Base-by-base conservation (phyloP, 164 flowering plant species). In the Vitis amurensis region DNA sequence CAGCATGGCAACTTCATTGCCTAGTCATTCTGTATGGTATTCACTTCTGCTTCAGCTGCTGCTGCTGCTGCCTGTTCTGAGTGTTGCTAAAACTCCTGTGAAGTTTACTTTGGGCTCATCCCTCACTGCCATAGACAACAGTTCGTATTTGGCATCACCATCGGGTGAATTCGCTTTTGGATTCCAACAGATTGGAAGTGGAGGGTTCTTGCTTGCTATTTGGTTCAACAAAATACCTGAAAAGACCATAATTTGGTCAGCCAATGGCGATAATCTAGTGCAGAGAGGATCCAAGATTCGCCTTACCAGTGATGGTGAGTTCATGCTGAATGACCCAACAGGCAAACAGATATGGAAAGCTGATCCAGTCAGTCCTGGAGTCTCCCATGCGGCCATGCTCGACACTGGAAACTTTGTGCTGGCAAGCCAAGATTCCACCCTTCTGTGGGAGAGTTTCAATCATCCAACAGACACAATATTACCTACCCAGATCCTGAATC, bases 361-460 rank as follows among this genome's bases (percentile, higher is more conserved):
- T 37, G 59, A 61, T 4, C 0, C 1, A 8, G 4, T 9, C 9
- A 12, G 7, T 9, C 53, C 58, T 1, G 52, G 9, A 15, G 80
- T 64, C 12, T 48, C 78, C 27, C 17, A 60, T 57, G 86, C 66
- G 7, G 10, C 58, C 12, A 63, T 86, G 83, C 64, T 65, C 15
- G 84, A 86, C 23, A 70, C 78, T 0, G 87, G 89, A 1, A 86
- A 86, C 59, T 81, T 86, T 55, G 74, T 67, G 17, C 72, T 86
- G 6, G 8, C 0, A 11, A 62, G 47, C 12, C 30, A 12, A 1
- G 53, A 53, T 51, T 64, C 75, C 15, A 58, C 4, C 1, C 11
- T 9, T 9, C 0, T 69, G 3, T 84, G 89, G 87, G 67, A 80
- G 69, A 84, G 79, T 59, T 86, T 84, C 63, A 49, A 31, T 0